A percentile compares a stretch with the other conserved stretches of the same genome.
phyloP scores from a whole-genome alignment of 345 rosid genomes.

The Citropsis articulata region DNA sequence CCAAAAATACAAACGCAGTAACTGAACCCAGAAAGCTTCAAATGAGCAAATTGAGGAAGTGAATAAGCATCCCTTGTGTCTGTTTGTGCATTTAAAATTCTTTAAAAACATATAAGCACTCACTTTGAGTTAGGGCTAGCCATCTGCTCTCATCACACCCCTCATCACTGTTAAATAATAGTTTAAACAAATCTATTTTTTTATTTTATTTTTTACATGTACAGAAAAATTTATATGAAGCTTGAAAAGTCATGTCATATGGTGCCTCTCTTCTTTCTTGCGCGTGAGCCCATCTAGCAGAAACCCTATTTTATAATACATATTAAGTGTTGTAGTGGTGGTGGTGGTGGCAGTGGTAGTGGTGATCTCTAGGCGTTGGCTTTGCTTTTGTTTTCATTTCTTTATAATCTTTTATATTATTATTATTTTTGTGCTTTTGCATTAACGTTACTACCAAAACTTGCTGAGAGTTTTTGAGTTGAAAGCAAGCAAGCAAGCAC shows the following conservation, averaged over 20 bases:
- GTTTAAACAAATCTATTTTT: background rate
- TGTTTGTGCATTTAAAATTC: conserved; percentile 4
- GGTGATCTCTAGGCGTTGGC: conserved; percentile 69
- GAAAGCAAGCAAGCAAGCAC: conserved; percentile 49
- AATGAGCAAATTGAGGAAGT: conserved; percentile 4
- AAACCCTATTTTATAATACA: background rate
- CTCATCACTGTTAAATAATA: background rate
- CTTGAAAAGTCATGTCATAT: conserved; percentile 11
- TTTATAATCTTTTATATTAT: background rate
- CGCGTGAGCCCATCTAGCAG: conserved; percentile 19
- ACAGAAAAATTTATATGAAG: conserved; percentile 11
- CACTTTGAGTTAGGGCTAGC: conserved; percentile 12
- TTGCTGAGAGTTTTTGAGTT: conserved; percentile 43
- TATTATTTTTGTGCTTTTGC: conserved; percentile 13
- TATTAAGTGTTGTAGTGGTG: conserved; percentile 35
- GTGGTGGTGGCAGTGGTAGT: conserved; percentile 49
- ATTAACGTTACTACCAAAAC: conserved; percentile 6
- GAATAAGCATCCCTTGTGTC: conserved; percentile 4
- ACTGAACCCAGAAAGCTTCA: conserved; percentile 21
- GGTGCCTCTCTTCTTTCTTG: conserved; percentile 22
- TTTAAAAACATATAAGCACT: background rate
- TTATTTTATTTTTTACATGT: background rate
- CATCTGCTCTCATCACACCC: conserved; percentile 1
- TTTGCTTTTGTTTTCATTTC: conserved; percentile 21
- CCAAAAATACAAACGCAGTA: background rate